A percentile compares a stretch with the other conserved stretches of the same genome.
phyloP scores from a whole-genome alignment of 331 rosid genomes.

The Malus hybrid region DNA sequence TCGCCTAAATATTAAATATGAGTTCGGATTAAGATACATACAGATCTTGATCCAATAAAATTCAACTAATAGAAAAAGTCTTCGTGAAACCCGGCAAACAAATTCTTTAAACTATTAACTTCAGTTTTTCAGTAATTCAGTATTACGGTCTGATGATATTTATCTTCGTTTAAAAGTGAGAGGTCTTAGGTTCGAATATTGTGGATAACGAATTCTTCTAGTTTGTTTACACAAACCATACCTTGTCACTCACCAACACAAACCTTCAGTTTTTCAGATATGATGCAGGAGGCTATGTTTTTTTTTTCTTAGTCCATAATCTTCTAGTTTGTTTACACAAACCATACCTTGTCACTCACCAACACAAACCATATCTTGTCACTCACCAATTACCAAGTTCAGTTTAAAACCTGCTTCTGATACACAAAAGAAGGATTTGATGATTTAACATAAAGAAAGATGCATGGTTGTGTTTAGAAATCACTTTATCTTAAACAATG shows the following conservation, averaged over 20 bases:
- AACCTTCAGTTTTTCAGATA: not conserved
- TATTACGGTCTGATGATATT: too few relatives aligned
- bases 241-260: not conserved
- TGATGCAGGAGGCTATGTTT: too few relatives aligned
- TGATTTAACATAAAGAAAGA: slow-evolving; percentile 26
- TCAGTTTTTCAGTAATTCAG: too few relatives aligned
- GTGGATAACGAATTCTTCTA: too few relatives aligned
- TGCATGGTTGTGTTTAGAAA: slow-evolving; percentile 9
- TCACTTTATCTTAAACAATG: too few relatives aligned
- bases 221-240: not conserved
- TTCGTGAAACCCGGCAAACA: not conserved
- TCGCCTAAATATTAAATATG: not conserved
- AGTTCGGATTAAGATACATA: not conserved
- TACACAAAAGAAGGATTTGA: slow-evolving; percentile 30
- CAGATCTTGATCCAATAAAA: not conserved
- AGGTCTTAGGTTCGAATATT: too few relatives aligned
- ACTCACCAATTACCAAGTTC: not conserved
- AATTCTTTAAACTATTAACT: too few relatives aligned
- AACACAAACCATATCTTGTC: not conserved
- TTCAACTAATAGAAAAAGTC: not conserved
- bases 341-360: not conserved
- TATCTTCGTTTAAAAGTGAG: too few relatives aligned
- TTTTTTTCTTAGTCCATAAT: too few relatives aligned
- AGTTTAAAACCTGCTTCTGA: not conserved
- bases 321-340: not conserved